Base-by-base conservation (phyloP, 2,329 filamentous ascomycete genomes). In the Fusarium subglutinans region DNA sequence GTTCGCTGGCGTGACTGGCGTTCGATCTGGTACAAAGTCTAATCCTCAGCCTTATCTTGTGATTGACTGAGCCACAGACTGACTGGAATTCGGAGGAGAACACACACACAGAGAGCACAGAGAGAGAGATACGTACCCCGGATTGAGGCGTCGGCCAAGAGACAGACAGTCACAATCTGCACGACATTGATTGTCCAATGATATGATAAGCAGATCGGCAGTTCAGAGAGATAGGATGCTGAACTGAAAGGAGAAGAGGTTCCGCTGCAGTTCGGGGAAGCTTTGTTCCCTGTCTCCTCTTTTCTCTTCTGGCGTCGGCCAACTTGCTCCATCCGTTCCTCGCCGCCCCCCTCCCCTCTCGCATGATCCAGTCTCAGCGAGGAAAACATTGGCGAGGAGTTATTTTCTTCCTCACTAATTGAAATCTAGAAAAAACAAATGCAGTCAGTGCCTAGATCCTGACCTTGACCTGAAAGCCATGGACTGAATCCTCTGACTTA, bases 221-320 rank as follows among this genome's bases (percentile, higher is more conserved):
- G 35, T 41, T 48, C 12, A 18, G 20, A 30, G n/a, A 40, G 50
- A 24, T 53, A 12, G 11, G 24, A 41, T n/a, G 38, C 53, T 30
- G 18, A 33, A 47, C 53, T 30, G 18, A 33, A 47, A 37, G 30
- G 51, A 54, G 35, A 28, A 37, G 35, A 54, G 7, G 28, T 17
- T 58, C 55, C 54, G 28, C 17, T 33, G 22, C 26, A 38, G 24
- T 51, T 58, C 56, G 56, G 67, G 45, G 26, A 70, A 70, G 13
- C 20, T 13, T 30, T 18, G 20, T 48, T 22, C 30, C 7, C 17
- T 24, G 44, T 53, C 44, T 47, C 66, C 66, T 60, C 66, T 54
- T 70, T 56, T 61, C 66, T 60, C 65, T 54, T 54, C 64, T 70
- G 67, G 66, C 67, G 66, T 70, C 67, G 67, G 67, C 67, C 41